Base-by-base conservation (phyloP, 352 stramenopile species). In the Globisporangium nagaii region DNA sequence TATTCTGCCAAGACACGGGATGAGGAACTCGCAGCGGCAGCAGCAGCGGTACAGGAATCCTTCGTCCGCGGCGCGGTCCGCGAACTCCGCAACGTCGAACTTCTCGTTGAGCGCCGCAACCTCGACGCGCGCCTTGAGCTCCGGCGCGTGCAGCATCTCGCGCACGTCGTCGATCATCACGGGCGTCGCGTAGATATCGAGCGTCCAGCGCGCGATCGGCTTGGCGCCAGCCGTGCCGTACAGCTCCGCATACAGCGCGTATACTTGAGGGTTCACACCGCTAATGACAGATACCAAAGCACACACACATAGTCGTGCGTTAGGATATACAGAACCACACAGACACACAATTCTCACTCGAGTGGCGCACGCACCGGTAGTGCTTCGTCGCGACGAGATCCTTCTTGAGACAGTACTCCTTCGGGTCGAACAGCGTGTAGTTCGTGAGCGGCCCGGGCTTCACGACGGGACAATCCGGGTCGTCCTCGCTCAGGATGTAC, bases 161-260 rank as follows among this genome's bases (percentile, higher is more conserved):
- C 65, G 60, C 6, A 89, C 60, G 47, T 93, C 82, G 46, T 93
- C 82, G 30, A 85, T 75, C 71, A 93, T 76, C 13, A 90, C 81
- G 4, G 82, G 82, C 28, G 74, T 76, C 13, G 79, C 71, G 61
- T 93, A 93, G 25, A 93, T 83, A 51, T 93, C 79, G 13, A 93
- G 64, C 27, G 70, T 90, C 78, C 78, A 90, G 3, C 82, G 60
- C 1, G 70, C 78, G 47, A 93, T 89, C 0, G 79, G 78, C 35
- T 84, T 83, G n/a, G 73, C 73, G 30, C 75, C 71, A 0, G 67
- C 71, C 0, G 71, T 84, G 13, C 82, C 82, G 53, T 93, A 93
- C 15, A 93, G 58, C 60, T 93, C 78, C 1, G 72, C 62, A 46
- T 90, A 93, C 22, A 93, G 53, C 22, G 79, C 69, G 43, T 90